A percentile compares a stretch with the other conserved stretches of the same genome.
phyloP scores from a whole-genome alignment of 1,284 basidiomycete species.

The Tausonia pullulans region DNA sequence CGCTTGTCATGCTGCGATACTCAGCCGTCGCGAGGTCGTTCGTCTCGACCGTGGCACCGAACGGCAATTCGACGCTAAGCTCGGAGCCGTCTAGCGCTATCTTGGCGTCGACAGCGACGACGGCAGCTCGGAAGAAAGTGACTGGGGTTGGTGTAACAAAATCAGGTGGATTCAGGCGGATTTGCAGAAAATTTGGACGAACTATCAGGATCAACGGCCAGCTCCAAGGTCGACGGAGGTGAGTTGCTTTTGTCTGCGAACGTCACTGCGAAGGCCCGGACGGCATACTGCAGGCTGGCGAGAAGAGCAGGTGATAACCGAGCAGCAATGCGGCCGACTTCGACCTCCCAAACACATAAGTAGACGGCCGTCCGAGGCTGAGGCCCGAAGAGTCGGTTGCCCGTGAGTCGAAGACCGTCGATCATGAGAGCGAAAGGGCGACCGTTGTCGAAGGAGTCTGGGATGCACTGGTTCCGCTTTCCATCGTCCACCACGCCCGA shows the following conservation, averaged over 20 bases:
- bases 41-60: constrained; percentile 40
- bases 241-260: constrained; percentile 67
- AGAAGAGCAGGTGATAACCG: constrained; percentile 49
- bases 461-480: too few species aligned
- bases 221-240: constrained; percentile 56
- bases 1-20: constrained; percentile 46
- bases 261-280: constrained; percentile 52
- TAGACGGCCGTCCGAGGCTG: constrained; percentile 73
- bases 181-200: constrained; percentile 22
- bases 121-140: constrained; percentile 56
- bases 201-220: constrained; percentile 64
- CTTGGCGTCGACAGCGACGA: constrained; percentile 46
- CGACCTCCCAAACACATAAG: constrained; percentile 79
- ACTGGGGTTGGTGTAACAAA: constrained; percentile 35
- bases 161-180: neutral
- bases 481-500: too few species aligned
- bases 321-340: constrained; percentile 50
- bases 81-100: constrained; percentile 47
- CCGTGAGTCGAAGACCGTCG: constrained; percentile 67
- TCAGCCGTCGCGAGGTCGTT: constrained; percentile 13
- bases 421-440: constrained; percentile 39
- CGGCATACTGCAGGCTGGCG: constrained; percentile 44
- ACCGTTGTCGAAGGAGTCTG: too few species aligned
- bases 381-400: constrained; percentile 76
- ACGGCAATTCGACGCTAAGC: constrained; percentile 46